phyloP scores from a whole-genome alignment of 2,329 filamentous ascomycete genomes.

The Rhexocercosporidium sp. region DNA sequence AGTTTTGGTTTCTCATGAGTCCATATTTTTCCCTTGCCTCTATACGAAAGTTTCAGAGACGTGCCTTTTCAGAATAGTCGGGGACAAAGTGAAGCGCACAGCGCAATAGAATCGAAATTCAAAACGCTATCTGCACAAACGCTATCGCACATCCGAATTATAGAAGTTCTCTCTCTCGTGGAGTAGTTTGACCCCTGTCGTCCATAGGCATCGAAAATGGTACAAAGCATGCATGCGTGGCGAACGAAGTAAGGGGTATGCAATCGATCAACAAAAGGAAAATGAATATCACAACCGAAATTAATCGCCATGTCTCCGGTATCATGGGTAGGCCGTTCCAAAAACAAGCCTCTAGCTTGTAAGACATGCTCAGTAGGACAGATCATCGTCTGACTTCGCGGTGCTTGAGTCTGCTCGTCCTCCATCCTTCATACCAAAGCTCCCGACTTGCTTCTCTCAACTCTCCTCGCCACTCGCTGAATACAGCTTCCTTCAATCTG shows the following conservation, averaged over 20 bases:
- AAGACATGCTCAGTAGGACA: constrained; percentile 24
- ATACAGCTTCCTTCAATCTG: constrained; percentile 88
- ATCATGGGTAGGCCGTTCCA: constrained; percentile 16
- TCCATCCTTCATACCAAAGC: constrained; percentile 95
- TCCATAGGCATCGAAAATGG: constrained; percentile 1
- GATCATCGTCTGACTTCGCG: constrained; percentile 37
- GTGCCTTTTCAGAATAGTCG: background rate
- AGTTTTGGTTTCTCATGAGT: constrained; percentile 1
- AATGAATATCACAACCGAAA: constrained; percentile 28
- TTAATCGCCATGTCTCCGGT: constrained; percentile 22
- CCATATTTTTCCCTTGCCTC: background rate
- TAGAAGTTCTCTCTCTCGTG: background rate
- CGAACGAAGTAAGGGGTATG: constrained; percentile 31
- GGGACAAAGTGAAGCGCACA: constrained; percentile 1
- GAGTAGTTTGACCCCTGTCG: background rate
- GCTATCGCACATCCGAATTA: constrained; percentile 6
- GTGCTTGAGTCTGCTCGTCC: constrained; percentile 66
- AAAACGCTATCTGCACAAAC: constrained; percentile 12
- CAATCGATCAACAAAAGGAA: constrained; percentile 28
- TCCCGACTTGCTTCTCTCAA: constrained; percentile 89
- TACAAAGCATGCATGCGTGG: constrained; percentile 13
- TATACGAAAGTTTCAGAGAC: background rate
- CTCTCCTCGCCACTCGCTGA: constrained; percentile 90
- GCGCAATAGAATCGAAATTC: constrained; percentile 9
- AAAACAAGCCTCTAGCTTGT: constrained; percentile 18